A percentile compares a stretch with the other conserved stretches of the same genome.
Conservation (phyloP, 1,284 basidiomycete genomes). For the Ustilago nuda region DNA sequence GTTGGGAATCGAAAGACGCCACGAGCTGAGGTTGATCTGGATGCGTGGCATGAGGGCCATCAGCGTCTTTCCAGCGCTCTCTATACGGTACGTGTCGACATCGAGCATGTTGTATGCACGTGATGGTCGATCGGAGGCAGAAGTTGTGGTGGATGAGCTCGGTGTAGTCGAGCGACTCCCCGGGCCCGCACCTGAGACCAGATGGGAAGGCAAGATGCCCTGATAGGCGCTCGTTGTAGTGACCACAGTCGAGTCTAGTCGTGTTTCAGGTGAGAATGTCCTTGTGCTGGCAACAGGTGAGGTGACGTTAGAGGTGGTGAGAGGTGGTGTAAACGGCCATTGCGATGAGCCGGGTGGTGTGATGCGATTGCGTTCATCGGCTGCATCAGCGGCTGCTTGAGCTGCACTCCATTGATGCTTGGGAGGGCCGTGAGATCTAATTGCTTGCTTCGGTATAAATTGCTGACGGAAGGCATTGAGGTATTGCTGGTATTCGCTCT, state of each 20-base stretch:
- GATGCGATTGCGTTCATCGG: constrained; percentile 28
- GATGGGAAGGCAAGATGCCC: constrained; percentile 49
- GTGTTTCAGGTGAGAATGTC: constrained; percentile 44
- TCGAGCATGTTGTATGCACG: constrained; percentile 36
- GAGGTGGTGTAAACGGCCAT: constrained; percentile 49
- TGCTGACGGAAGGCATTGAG: constrained; percentile 38
- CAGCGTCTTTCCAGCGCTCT: constrained; percentile 23
- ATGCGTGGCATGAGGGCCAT: constrained; percentile 37
- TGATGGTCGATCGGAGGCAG: constrained; percentile 19
- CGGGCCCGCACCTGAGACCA: constrained; percentile 18
- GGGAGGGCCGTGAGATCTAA: constrained; percentile 32
- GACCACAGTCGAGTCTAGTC: constrained; percentile 39
- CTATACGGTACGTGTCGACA: constrained; percentile 39
- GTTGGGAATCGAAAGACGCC: constrained; percentile 44
- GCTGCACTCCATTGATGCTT: constrained; percentile 60
- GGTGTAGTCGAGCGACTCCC: constrained; percentile 44
- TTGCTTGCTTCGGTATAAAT: constrained; percentile 17
- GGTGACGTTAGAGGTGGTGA: constrained; percentile 39
- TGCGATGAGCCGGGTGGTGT: constrained; percentile 35
- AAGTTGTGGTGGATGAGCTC: constrained; percentile 24
- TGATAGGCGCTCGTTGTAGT: constrained; percentile 17
- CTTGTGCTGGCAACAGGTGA: constrained; percentile 42
- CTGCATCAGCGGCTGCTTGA: constrained; percentile 56
- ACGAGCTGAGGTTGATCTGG: constrained; percentile 44
- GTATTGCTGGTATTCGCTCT: constrained; percentile 40